Percentiles rank a stretch among this genome's conserved stretches.
Evolutionary conservation across 1,139 yeast species (phyloP).

Genomic region (Yamadazyma spencermartinsiae): DNA sequence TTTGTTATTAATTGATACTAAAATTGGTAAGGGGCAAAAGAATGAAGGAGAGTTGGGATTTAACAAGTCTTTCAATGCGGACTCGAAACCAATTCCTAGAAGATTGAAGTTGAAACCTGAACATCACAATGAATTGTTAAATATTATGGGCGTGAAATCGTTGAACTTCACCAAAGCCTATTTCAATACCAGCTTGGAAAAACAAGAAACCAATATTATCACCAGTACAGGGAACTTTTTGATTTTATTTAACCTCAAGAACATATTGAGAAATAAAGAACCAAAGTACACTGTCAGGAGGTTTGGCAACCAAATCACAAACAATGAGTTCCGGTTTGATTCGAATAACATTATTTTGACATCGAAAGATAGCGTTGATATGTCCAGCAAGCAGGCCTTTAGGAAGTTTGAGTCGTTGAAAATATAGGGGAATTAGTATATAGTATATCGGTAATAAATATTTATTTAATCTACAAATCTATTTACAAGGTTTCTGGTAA

Average conservation of each 20-base stretch:
- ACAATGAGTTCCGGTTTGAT: constrained; percentile 78
- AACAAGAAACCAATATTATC: constrained; percentile 69
- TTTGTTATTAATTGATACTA: constrained; percentile 65
- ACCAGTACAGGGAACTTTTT: constrained; percentile 82
- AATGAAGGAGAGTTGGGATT: constrained; percentile 67
- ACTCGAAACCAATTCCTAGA: constrained; percentile 68
- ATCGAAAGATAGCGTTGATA: constrained; percentile 67
- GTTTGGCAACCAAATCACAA: constrained; percentile 64
- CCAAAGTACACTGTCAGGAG: constrained; percentile 65
- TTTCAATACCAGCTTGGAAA: constrained; percentile 67
- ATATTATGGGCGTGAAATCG: constrained; percentile 46
- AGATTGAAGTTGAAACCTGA: constrained; percentile 70
- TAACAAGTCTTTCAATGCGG: constrained; percentile 61
- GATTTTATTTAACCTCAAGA: constrained; percentile 74
- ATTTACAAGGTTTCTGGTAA: no score
- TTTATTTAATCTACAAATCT: no score
- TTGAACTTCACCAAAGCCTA: constrained; percentile 69
- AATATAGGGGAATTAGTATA: neutral
- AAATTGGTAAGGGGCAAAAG: constrained; percentile 58
- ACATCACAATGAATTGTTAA: constrained; percentile 65
- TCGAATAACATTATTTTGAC: constrained; percentile 71
- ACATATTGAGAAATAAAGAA: constrained; percentile 48
- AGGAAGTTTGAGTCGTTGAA: constrained; percentile 38
- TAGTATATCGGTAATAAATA: neutral
- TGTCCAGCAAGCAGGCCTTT: constrained; percentile 60